Evolutionary conservation across 129 eudicot species (phyloP).

Genomic region (Arctium minus): DNA sequence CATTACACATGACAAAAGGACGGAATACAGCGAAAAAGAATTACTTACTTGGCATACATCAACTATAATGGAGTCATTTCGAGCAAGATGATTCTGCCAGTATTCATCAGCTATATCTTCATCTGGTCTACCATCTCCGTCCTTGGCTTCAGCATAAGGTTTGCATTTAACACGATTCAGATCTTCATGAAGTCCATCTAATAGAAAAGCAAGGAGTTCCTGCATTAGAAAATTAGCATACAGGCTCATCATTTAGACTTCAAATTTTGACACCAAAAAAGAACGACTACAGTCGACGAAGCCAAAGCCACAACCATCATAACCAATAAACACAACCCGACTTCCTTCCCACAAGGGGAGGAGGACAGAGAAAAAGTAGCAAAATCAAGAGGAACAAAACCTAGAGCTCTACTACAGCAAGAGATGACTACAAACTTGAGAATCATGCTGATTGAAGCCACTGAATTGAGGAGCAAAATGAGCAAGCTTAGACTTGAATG

Average conservation of each 20-base stretch:
- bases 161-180: slow-evolving; percentile 87
- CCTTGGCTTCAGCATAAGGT: slow-evolving; percentile 88
- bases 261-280: background rate
- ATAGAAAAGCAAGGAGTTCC: slow-evolving; percentile 90
- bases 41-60: slow-evolving; percentile 82
- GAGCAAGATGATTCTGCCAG: slow-evolving; percentile 93
- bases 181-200: slow-evolving; percentile 98
- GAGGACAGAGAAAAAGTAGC: background rate
- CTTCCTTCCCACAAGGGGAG: background rate
- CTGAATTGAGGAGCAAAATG: slow-evolving; percentile 98
- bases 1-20: background rate
- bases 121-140: slow-evolving; percentile 83
- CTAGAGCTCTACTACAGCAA: slow-evolving; percentile 20
- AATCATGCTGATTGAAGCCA: slow-evolving; percentile 94
- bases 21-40: background rate
- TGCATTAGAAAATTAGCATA: slow-evolving; percentile 33
- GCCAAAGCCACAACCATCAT: background rate
- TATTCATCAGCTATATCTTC: slow-evolving; percentile 89
- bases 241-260: slow-evolving; percentile 10
- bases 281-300: background rate
- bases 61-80: slow-evolving; percentile 88
- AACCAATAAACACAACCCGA: background rate
- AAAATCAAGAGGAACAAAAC: slow-evolving; percentile 8
- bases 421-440: slow-evolving; percentile 62
- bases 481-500: slow-evolving; percentile 76